These are phyloP conservation scores for Kondoa malvinella DNA, from an alignment of 768 basidiomycete species.

Conservation along the genomic window DNA sequence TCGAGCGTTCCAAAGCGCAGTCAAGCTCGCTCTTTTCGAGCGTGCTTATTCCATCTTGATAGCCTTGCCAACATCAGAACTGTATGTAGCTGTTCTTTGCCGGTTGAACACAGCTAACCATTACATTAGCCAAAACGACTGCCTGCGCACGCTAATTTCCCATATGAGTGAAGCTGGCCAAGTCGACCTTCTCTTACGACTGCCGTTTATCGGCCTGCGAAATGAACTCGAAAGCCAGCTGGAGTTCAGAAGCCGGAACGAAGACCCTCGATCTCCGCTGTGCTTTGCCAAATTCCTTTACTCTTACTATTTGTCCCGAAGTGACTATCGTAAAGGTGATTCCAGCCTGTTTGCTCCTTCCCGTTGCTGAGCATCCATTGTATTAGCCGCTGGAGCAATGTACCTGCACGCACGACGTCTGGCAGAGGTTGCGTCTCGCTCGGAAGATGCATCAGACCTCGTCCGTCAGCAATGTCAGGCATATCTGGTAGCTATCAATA, in stretches of 20 bases:
- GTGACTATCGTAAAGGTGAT: slow-evolving; percentile 78
- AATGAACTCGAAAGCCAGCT: slow-evolving; percentile 76
- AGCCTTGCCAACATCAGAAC: slow-evolving; percentile 52
- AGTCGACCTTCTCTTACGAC: slow-evolving; percentile 55
- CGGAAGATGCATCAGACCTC: slow-evolving; percentile 37
- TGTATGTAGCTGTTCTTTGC: slow-evolving; percentile 42
- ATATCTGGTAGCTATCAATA: slow-evolving; percentile 72
- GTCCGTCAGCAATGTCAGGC: slow-evolving; percentile 53
- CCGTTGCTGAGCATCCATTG: slow-evolving; percentile 18
- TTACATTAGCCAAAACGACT: slow-evolving; percentile 77
- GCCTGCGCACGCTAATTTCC: slow-evolving; percentile 62
- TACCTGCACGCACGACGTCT: slow-evolving; percentile 76
- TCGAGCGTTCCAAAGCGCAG: slow-evolving; percentile 23
- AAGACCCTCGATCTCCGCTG: slow-evolving; percentile 67
- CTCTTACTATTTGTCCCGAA: slow-evolving; percentile 71
- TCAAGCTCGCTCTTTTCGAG: slow-evolving; percentile 58
- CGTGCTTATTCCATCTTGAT: slow-evolving; percentile 71
- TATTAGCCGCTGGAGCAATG: slow-evolving; percentile 71
- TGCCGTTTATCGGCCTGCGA: slow-evolving; percentile 68
- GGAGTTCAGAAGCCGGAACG: slow-evolving; percentile 82
- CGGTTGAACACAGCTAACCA: slow-evolving; percentile 17
- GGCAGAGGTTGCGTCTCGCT: slow-evolving; percentile 35
- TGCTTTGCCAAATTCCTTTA: slow-evolving; percentile 84
- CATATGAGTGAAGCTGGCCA: slow-evolving; percentile 83
- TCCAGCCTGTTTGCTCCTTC: background rate